These are phyloP conservation scores for Drechslerella dactyloides DNA, from an alignment of 2,329 filamentous ascomycete species.

Conservation along the genomic window DNA sequence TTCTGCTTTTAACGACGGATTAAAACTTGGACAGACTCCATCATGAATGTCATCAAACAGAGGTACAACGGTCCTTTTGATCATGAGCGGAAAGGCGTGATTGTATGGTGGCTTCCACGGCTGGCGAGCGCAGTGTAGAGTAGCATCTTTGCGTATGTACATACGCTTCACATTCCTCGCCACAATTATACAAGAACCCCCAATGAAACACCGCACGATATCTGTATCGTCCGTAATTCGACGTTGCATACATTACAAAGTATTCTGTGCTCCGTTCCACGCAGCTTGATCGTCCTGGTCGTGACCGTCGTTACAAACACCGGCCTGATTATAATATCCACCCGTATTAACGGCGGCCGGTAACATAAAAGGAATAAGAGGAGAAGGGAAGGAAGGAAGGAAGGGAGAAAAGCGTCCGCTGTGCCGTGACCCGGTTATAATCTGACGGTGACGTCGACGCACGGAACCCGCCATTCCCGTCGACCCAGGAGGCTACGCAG, in stretches of 20 bases:
- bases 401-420: not conserved
- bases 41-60: no score
- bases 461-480: conserved; percentile 88
- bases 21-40: no score
- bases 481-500: conserved; percentile 78
- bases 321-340: conserved; percentile 2
- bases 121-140: no score
- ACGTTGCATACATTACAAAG: conserved; percentile 10
- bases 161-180: no score
- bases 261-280: not conserved
- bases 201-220: no score
- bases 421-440: conserved; percentile 62
- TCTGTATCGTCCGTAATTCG: no score
- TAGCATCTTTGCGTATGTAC: no score
- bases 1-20: no score
- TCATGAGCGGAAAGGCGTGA: no score
- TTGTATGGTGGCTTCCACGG: no score
- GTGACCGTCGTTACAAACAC: conserved; percentile 18
- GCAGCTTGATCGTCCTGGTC: conserved; percentile 1
- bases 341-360: not conserved
- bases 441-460: conserved; percentile 84
- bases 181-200: no score
- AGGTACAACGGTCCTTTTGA: no score
- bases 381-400: not conserved
- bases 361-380: conserved; percentile 1